A percentile compares a stretch with the other conserved stretches of the same genome.
Evolutionary conservation across 2,329 filamentous ascomycete genomes (phyloP).

Genomic region (Cordyceps pruinosa): DNA sequence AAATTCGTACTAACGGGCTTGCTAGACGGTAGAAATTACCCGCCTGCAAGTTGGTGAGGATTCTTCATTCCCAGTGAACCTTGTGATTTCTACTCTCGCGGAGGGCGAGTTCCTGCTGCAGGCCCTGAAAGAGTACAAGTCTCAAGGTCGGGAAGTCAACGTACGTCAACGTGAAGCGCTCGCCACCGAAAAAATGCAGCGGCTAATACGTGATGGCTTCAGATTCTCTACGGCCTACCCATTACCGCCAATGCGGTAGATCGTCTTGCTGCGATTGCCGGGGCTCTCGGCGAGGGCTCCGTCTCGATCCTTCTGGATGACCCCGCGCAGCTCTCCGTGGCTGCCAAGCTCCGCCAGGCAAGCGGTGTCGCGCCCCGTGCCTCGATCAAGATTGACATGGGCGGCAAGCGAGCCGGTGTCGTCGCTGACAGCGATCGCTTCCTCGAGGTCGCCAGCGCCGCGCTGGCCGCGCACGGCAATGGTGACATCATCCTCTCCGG

Average conservation of each 20-base stretch:
- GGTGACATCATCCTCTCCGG: conserved; percentile 46
- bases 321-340: conserved; percentile 46
- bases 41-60: conserved; percentile 61
- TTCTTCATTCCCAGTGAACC: conserved; percentile 41
- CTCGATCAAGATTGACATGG: conserved; percentile 70
- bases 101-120: conserved; percentile 64
- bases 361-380: conserved; percentile 45
- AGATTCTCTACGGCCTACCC: conserved; percentile 68
- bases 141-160: conserved; percentile 48
- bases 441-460: conserved; percentile 36
- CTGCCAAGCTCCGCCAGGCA: conserved; percentile 35
- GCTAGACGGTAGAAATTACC: conserved; percentile 58
- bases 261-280: conserved; percentile 51
- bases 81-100: conserved; percentile 67
- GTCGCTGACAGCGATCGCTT: conserved; percentile 41
- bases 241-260: conserved; percentile 53
- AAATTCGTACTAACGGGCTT: background rate
- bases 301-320: conserved; percentile 67
- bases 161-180: conserved; percentile 31
- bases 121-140: conserved; percentile 51
- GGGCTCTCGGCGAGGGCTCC: conserved; percentile 45
- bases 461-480: conserved; percentile 19
- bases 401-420: conserved; percentile 64
- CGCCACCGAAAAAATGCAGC: background rate
- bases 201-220: background rate